phyloP scores from a whole-genome alignment of 257 asterid genomes.

The Ajuga chamaepitys region DNA sequence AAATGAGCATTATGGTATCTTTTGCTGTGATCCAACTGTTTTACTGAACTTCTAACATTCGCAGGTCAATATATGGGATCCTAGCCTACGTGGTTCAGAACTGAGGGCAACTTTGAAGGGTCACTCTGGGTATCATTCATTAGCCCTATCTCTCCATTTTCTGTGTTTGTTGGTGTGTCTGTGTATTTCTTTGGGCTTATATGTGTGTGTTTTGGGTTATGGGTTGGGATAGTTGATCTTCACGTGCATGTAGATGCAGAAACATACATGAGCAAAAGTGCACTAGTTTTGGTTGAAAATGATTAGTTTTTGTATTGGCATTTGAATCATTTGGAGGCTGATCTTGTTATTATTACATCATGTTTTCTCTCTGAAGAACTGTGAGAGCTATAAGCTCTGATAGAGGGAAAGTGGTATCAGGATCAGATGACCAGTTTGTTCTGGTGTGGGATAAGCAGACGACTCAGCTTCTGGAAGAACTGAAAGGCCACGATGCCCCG shows the following conservation, averaged over 20 bases:
- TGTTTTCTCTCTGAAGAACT: slow-evolving; percentile 43
- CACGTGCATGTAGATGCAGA: background rate
- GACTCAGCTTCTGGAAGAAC: slow-evolving; percentile 84
- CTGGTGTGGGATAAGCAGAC: slow-evolving; percentile 99
- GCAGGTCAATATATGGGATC: slow-evolving; percentile 96
- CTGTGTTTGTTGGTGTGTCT: background rate
- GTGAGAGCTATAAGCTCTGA: slow-evolving; percentile 95
- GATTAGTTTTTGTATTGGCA: background rate
- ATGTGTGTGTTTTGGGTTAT: background rate
- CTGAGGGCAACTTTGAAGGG: slow-evolving; percentile 86
- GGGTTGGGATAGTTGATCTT: slow-evolving; percentile 1
- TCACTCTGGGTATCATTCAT: slow-evolving; percentile 57
- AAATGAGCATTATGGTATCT: background rate
- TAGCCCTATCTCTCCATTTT: background rate
- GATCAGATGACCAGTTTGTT: slow-evolving; percentile 94
- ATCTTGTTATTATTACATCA: slow-evolving; percentile 4
- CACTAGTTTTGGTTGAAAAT: background rate
- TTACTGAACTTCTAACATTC: background rate
- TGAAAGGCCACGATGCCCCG: slow-evolving; percentile 89
- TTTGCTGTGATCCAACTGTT: background rate
- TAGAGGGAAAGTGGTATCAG: slow-evolving; percentile 89
- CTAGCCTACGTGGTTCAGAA: slow-evolving; percentile 86
- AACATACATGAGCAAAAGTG: background rate
- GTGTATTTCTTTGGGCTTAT: background rate
- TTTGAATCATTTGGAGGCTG: slow-evolving; percentile 11